phyloP scores from a whole-genome alignment of 345 rosid genomes.

The Populus ilicifolia region DNA sequence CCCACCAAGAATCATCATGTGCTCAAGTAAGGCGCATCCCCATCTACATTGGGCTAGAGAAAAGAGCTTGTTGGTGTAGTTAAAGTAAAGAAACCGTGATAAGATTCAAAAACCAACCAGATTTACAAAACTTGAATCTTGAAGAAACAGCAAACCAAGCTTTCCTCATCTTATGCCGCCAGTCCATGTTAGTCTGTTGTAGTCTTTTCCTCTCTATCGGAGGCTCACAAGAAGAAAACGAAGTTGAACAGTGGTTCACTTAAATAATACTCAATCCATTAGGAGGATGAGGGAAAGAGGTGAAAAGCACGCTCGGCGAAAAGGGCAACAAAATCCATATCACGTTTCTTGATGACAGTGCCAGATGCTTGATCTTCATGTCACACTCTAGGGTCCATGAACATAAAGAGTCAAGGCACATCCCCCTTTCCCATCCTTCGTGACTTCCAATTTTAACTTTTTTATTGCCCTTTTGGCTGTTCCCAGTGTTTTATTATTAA shows the following conservation, averaged over 20 bases:
- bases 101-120: neutral
- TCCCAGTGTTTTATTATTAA: neutral
- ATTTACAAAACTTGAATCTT: neutral
- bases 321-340: neutral
- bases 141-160: neutral
- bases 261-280: neutral
- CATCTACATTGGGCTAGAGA: neutral
- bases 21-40: neutral
- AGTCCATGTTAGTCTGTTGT: neutral
- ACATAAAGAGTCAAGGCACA: neutral
- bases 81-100: neutral
- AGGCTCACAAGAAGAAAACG: neutral
- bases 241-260: neutral
- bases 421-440: neutral
- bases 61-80: neutral
- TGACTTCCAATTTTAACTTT: neutral
- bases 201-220: neutral
- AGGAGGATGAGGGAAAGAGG: neutral
- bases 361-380: neutral
- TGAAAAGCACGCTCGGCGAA: neutral
- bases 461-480: neutral
- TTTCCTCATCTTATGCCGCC: neutral
- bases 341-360: neutral
- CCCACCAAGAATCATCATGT: neutral
- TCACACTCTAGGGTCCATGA: neutral